These are phyloP conservation scores for Jasminum sambac DNA, from an alignment of 257 asterid species.

Conservation along the genomic window DNA sequence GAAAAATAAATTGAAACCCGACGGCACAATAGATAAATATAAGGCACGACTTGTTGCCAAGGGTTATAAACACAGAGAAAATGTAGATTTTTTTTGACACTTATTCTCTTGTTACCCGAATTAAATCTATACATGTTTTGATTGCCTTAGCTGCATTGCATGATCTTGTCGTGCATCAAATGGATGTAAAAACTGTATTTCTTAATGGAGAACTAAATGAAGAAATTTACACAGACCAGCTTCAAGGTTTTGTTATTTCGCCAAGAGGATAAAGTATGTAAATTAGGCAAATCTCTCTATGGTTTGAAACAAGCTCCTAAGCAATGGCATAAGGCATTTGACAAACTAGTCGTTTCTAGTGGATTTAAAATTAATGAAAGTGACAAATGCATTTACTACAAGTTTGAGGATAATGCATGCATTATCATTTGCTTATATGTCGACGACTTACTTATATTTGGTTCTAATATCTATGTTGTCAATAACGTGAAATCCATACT, in stretches of 20 bases:
- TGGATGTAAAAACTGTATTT: no score
- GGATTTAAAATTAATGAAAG: constrained; percentile 10
- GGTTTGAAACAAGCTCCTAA: neutral
- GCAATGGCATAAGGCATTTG: neutral
- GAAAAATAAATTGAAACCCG: no score
- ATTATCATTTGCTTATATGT: constrained; percentile 2
- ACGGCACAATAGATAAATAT: no score
- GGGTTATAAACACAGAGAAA: no score
- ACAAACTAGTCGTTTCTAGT: neutral
- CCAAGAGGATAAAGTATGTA: constrained; percentile 1
- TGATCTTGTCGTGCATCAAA: no score
- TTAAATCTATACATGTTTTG: no score
- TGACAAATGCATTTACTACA: constrained; percentile 16
- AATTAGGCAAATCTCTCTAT: neutral
- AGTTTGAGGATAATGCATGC: neutral
- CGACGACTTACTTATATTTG: constrained; percentile 8
- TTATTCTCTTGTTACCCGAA: no score
- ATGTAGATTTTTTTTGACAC: no score
- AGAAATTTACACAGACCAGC: no score
- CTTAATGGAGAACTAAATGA: no score
- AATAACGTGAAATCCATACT: constrained; percentile 6
- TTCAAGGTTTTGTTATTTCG: constrained; percentile 8
- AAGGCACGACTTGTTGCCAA: no score
- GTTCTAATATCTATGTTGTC: neutral
- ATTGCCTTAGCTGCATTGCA: no score